phyloP scores from a whole-genome alignment of 306 rosid species.

The Vigna unguiculata region DNA sequence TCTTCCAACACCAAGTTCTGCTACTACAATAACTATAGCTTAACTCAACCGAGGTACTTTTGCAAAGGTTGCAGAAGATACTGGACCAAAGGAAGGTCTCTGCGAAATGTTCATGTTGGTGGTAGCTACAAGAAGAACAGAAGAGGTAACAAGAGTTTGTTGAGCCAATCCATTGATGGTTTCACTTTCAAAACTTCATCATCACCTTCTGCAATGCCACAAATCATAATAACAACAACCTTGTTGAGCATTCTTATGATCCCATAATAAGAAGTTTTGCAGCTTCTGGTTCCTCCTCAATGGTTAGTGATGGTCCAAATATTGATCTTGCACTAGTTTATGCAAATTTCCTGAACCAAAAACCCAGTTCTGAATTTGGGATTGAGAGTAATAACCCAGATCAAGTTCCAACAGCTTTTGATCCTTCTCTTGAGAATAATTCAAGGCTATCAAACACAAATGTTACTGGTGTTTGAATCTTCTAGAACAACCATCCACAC shows the following conservation, averaged over 20 bases:
- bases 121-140: conserved; percentile 65
- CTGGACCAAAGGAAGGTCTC: conserved; percentile 91
- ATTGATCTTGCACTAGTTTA: conserved; percentile 83
- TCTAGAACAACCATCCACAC: conserved; percentile 38
- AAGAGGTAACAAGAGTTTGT: conserved; percentile 42
- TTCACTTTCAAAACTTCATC: conserved; percentile 40
- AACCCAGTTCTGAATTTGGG: conserved; percentile 47
- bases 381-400: conserved; percentile 42
- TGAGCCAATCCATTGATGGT: conserved; percentile 44
- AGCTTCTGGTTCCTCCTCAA: conserved; percentile 52
- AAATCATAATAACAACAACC: background rate
- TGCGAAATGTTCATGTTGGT: conserved; percentile 75
- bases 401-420: conserved; percentile 44
- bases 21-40: conserved; percentile 87
- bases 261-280: conserved; percentile 38
- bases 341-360: conserved; percentile 77
- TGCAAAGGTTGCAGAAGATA: conserved; percentile 85
- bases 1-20: conserved; percentile 84
- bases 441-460: conserved; percentile 44
- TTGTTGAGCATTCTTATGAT: conserved; percentile 38
- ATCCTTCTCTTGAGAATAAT: conserved; percentile 51
- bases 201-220: background rate
- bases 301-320: conserved; percentile 54
- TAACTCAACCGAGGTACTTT: conserved; percentile 83
- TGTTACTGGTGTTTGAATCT: conserved; percentile 46